Evolutionary conservation across 345 rosid species (phyloP).

Genomic region (Dipteronia sinensis): DNA sequence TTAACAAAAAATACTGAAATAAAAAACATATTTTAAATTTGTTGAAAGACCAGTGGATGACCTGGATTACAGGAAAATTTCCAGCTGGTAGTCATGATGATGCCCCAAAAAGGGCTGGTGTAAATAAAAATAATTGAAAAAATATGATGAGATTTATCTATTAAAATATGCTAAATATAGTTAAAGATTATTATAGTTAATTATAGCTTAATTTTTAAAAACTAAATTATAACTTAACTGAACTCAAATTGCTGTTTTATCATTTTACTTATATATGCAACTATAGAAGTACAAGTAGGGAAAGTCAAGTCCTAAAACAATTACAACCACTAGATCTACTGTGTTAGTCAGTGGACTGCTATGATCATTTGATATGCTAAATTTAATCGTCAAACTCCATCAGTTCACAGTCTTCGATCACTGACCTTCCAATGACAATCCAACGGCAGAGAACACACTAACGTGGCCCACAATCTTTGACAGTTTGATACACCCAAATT

Average conservation of each 20-base stretch:
- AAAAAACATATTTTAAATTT: background rate
- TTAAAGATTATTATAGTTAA: too few relatives aligned
- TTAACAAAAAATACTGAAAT: background rate
- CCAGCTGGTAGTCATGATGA: background rate
- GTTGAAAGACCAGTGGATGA: background rate
- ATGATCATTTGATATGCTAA: background rate
- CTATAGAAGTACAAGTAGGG: background rate
- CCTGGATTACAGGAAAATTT: background rate
- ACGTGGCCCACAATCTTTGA: conserved; percentile 17
- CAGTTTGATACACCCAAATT: background rate
- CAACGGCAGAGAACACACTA: background rate
- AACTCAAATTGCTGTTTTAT: too few relatives aligned
- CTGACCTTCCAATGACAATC: conserved; percentile 10
- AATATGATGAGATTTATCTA: background rate
- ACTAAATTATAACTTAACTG: too few relatives aligned
- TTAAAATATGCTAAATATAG: too few relatives aligned
- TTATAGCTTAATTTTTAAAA: too few relatives aligned
- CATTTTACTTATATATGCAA: too few relatives aligned
- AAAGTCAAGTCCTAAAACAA: background rate
- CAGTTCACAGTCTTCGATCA: background rate
- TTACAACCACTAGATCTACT: background rate
- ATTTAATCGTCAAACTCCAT: background rate
- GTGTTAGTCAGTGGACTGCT: background rate
- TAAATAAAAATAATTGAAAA: background rate
- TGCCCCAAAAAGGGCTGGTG: background rate